Percentiles rank a stretch among this genome's conserved stretches.
Evolutionary conservation across 352 stramenopile genomes (phyloP).

Genomic region (Phytophthora sojae): DNA sequence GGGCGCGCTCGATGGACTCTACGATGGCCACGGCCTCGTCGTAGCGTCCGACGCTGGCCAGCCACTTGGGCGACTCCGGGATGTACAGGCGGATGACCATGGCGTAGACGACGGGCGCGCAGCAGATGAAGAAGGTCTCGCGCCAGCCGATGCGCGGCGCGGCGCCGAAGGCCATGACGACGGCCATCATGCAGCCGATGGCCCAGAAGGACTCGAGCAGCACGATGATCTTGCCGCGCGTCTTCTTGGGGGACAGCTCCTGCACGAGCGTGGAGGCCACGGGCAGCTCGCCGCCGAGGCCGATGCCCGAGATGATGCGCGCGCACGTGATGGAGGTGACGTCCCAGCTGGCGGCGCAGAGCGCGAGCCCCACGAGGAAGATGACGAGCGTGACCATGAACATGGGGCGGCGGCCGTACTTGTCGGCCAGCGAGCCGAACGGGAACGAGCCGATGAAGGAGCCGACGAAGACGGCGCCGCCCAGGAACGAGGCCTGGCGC

Average conservation of each 20-base stretch:
- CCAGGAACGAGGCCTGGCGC: constrained; percentile 50
- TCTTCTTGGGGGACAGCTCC: constrained; percentile 64
- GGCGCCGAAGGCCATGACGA: constrained; percentile 57
- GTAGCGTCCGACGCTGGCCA: constrained; percentile 69
- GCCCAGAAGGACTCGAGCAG: constrained; percentile 75
- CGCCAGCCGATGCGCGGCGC: constrained; percentile 67
- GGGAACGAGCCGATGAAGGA: constrained; percentile 70
- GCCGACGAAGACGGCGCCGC: constrained; percentile 64
- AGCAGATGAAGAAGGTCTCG: constrained; percentile 64
- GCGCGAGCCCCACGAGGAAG: constrained; percentile 56
- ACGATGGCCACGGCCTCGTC: constrained; percentile 69
- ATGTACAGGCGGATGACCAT: constrained; percentile 59
- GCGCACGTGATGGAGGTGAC: constrained; percentile 62
- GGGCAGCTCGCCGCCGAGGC: constrained; percentile 67
- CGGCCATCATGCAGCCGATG: constrained; percentile 65
- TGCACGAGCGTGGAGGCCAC: constrained; percentile 70
- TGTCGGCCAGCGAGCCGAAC: constrained; percentile 68
- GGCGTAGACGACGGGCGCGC: constrained; percentile 59
- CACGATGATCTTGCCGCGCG: constrained; percentile 68
- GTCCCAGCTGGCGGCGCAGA: constrained; percentile 61
- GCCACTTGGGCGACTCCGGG: constrained; percentile 78
- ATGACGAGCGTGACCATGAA: constrained; percentile 77
- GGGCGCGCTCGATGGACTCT: constrained; percentile 56
- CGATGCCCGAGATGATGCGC: constrained; percentile 71
- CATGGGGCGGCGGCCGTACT: constrained; percentile 68